Evolutionary conservation across 441 rosid species (phyloP), one percentile per base, ranked within the genome.

Genomic region (Jatropha podagrica): DNA sequence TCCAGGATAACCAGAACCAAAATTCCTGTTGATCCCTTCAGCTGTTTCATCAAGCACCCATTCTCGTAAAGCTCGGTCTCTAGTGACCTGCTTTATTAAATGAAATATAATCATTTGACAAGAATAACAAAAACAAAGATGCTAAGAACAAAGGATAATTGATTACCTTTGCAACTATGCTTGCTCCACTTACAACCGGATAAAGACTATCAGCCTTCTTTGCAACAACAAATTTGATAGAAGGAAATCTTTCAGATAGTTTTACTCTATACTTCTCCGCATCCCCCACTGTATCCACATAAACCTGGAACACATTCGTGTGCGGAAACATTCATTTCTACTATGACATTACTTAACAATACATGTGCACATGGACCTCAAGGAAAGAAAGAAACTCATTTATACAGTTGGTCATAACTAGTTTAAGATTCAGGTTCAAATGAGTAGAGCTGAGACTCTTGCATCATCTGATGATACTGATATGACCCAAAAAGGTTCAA

Each of bases 1-100:
- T 91, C 96, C 99, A 71, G 99, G 98, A 79, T 95, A 95, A 78
- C 99, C 98, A 79, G 97, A 95, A 76, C 97, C 99, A 74, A 93
- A 93, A 54, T 83, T 91, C 85, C 90, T 85, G 37, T 84, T 82
- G 52, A 90, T 85, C 74, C 88, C 77, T 86, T 89, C 90, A 71
- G 88, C 84, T 10, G 95, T 88, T 89, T 95, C 99, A 74, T 89
- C 95, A 49, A 92, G 81, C 66, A 85, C 83, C 96, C 97, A 93
- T 76, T 83, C 94, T 79, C 90, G 82, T 80, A 95, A 83, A 65
- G 96, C 94, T 85, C 87, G 85, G 83, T 92, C 99, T 85, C 99
- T 91, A 32, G 98, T 93, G 58, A 95, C 97, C 99, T 95, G 64
- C 69, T 63, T 42, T 38, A 56, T 79, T 67, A 72, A 69, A 78